Percentiles rank a stretch among this genome's conserved stretches.
Evolutionary conservation across 2,329 filamentous ascomycete species (phyloP).

Genomic region (Penicillium decumbens): DNA sequence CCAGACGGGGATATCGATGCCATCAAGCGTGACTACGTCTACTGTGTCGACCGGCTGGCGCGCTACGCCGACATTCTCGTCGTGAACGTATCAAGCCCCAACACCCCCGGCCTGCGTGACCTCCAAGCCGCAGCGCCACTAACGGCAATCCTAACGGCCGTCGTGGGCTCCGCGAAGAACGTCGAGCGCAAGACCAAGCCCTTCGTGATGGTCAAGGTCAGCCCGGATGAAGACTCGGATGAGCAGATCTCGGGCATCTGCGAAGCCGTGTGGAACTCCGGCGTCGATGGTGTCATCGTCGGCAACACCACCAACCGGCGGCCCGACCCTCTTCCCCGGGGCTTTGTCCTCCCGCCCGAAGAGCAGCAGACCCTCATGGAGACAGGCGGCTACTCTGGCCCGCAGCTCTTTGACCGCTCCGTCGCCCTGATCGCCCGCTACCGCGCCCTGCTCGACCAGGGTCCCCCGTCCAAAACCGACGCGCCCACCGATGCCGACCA

Average conservation of each 20-base stretch:
- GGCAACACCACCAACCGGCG: conserved; percentile 93
- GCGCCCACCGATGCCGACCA: conserved; percentile 16
- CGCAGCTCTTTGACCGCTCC: conserved; percentile 78
- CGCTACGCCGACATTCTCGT: conserved; percentile 93
- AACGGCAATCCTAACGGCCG: conserved; percentile 71
- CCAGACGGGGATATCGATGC: conserved; percentile 78
- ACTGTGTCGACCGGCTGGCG: conserved; percentile 76
- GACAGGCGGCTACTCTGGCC: conserved; percentile 84
- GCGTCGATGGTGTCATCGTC: conserved; percentile 92
- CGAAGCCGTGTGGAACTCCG: conserved; percentile 73
- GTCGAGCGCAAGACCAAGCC: conserved; percentile 68
- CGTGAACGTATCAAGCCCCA: conserved; percentile 95
- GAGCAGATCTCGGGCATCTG: conserved; percentile 84
- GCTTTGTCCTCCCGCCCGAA: conserved; percentile 58
- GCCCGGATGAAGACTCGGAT: conserved; percentile 85
- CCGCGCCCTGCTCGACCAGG: conserved; percentile 60
- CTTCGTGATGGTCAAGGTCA: conserved; percentile 95
- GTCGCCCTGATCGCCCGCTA: conserved; percentile 75
- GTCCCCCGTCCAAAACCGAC: conserved; percentile 29
- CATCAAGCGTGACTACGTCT: conserved; percentile 75
- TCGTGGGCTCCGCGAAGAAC: conserved; percentile 70
- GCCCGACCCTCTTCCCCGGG: conserved; percentile 63
- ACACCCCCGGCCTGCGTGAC: conserved; percentile 84
- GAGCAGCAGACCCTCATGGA: conserved; percentile 69
- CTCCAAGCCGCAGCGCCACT: conserved; percentile 81